Conservation (phyloP, 768 basidiomycete species). For the Mycena indigotica region DNA sequence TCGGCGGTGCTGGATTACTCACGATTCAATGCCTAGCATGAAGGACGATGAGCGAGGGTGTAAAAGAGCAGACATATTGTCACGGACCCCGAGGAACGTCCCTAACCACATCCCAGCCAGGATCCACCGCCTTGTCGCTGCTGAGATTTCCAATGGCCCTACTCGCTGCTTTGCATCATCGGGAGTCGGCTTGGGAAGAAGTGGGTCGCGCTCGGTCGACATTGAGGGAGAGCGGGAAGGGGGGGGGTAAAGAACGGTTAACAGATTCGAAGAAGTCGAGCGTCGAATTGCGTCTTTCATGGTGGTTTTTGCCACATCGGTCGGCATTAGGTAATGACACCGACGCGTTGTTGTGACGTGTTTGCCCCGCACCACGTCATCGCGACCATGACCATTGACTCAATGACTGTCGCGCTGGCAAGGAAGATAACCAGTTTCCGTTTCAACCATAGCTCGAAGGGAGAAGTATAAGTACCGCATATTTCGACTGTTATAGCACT, state of each 20-base stretch:
- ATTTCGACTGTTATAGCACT: too few species aligned
- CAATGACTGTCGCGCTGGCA: too few species aligned
- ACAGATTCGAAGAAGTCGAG: neutral
- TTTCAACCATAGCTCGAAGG: too few species aligned
- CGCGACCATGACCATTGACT: too few species aligned
- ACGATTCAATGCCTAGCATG: constrained; percentile 18
- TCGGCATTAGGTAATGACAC: neutral
- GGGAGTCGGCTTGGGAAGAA: constrained; percentile 4
- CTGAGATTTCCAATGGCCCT: constrained; percentile 18
- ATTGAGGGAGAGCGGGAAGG: neutral
- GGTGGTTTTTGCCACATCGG: neutral
- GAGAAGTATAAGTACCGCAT: too few species aligned
- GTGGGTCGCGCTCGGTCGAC: constrained; percentile 20
- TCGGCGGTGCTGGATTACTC: constrained; percentile 1
- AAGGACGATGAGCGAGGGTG: neutral
- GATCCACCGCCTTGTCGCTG: constrained; percentile 8
- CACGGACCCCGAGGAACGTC: constrained; percentile 18
- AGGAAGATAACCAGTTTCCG: neutral
- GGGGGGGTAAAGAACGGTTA: neutral
- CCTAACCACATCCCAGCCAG: constrained; percentile 16
- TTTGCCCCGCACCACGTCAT: neutral
- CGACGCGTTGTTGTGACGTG: neutral
- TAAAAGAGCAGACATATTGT: neutral
- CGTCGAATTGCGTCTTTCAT: neutral
- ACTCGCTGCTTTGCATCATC: neutral